These are phyloP conservation scores for Cutaneotrichosporon cutaneum DNA, from an alignment of 1,284 basidiomycete species.

Conservation along the genomic window DNA sequence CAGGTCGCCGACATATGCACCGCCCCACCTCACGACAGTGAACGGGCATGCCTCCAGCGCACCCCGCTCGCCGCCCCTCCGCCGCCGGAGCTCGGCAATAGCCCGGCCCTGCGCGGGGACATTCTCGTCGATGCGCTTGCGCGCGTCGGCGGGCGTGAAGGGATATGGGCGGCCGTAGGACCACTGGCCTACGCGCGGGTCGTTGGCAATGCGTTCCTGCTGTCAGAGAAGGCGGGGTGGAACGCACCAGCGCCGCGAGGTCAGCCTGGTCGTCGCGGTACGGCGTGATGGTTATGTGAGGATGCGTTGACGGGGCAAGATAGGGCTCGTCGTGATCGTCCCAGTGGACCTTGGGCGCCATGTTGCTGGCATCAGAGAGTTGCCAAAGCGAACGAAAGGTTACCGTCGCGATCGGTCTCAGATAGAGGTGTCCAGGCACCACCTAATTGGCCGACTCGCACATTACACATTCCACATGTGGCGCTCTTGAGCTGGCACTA, in stretches of 20 bases:
- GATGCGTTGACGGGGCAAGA: not conserved
- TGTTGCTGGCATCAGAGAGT: too few species aligned
- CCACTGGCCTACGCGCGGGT: not conserved
- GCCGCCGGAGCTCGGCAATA: not conserved
- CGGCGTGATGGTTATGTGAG: not conserved
- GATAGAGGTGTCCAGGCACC: too few species aligned
- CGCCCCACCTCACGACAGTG: not conserved
- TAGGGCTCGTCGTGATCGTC: constrained; percentile 3
- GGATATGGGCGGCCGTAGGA: not conserved
- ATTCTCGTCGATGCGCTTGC: not conserved
- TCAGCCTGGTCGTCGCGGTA: not conserved
- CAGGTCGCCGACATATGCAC: not conserved
- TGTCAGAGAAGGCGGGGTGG: not conserved
- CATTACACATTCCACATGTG: too few species aligned
- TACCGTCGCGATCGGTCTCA: too few species aligned
- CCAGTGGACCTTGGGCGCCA: not conserved
- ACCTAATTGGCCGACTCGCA: too few species aligned
- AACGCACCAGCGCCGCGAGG: not conserved
- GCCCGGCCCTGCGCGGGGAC: not conserved
- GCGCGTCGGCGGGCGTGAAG: not conserved
- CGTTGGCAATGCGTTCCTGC: not conserved
- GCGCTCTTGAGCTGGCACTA: too few species aligned
- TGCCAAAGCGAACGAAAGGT: too few species aligned
- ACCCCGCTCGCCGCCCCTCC: too few species aligned
- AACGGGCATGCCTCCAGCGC: not conserved